A percentile compares a stretch with the other conserved stretches of the same genome.
These are phyloP conservation scores for Teunomyces gatunensis DNA, from an alignment of 805 yeast species.

Conservation along the genomic window DNA sequence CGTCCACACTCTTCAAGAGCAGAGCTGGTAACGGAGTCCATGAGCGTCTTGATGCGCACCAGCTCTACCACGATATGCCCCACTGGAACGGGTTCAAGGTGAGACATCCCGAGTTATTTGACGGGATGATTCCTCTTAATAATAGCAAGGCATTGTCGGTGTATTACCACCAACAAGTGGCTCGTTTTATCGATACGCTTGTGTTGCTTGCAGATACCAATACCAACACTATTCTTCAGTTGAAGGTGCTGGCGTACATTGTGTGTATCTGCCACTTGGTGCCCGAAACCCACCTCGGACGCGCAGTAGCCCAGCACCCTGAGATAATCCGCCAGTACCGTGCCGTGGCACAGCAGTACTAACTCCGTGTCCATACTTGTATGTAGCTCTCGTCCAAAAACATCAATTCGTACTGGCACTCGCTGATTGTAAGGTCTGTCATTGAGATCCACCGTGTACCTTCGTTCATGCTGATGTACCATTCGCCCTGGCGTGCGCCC, in stretches of 20 bases:
- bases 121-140: background rate
- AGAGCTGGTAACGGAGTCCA: conserved; percentile 1
- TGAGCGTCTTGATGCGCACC: conserved; percentile 8
- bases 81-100: conserved; percentile 25
- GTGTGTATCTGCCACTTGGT: conserved; percentile 18
- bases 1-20: conserved; percentile 12
- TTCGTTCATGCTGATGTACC: conserved; percentile 40
- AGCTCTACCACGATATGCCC: conserved; percentile 19
- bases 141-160: background rate
- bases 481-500: conserved; percentile 29
- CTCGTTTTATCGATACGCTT: conserved; percentile 12
- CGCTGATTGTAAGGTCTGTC: conserved; percentile 46
- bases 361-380: conserved; percentile 56
- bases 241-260: conserved; percentile 12
- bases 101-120: conserved; percentile 27
- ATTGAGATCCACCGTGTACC: conserved; percentile 58
- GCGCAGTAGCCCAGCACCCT: conserved; percentile 4
- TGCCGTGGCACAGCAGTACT: conserved; percentile 6
- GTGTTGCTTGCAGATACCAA: conserved; percentile 3
- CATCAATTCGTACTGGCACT: conserved; percentile 54
- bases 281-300: conserved; percentile 17
- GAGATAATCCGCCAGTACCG: conserved; percentile 8
- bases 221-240: conserved; percentile 9
- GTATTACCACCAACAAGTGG: conserved; percentile 9
- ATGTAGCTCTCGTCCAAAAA: conserved; percentile 61